A percentile compares a stretch with the other conserved stretches of the same genome.
Conservation (phyloP, 352 stramenopile species). For the Phytophthora quininea region DNA sequence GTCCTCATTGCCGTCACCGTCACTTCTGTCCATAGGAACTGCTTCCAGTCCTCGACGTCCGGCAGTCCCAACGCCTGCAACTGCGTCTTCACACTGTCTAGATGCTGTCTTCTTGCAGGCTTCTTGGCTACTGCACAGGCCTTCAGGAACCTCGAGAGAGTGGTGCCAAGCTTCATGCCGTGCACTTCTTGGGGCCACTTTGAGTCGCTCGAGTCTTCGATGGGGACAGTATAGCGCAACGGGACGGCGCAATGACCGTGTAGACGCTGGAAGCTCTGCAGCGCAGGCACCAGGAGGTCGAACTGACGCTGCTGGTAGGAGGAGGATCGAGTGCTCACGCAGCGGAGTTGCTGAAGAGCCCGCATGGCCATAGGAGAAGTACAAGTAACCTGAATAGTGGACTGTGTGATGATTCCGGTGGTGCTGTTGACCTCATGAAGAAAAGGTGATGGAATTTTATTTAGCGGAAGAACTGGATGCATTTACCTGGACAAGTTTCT, state of each 20-base stretch:
- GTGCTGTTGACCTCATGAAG: neutral
- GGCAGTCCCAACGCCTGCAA: slow-evolving; percentile 29
- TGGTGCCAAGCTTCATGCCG: slow-evolving; percentile 48
- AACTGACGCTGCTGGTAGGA: slow-evolving; percentile 33
- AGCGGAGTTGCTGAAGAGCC: slow-evolving; percentile 8
- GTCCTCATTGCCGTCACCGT: slow-evolving; percentile 33
- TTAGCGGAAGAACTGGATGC: neutral
- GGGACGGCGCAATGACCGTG: slow-evolving; percentile 41
- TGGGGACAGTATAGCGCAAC: slow-evolving; percentile 41
- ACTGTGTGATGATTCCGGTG: neutral
- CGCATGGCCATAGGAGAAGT: neutral
- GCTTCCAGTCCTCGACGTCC: slow-evolving; percentile 39
- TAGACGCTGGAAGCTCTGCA: slow-evolving; percentile 32
- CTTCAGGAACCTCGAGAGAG: slow-evolving; percentile 48
- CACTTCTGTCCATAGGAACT: slow-evolving; percentile 41
- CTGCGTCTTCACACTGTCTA: slow-evolving; percentile 23
- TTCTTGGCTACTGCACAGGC: slow-evolving; percentile 31
- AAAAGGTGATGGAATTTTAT: neutral
- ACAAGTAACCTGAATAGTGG: neutral
- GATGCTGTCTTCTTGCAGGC: slow-evolving; percentile 11
- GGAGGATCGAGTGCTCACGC: slow-evolving; percentile 10
- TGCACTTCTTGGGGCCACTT: slow-evolving; percentile 35
- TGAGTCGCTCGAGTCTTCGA: neutral
- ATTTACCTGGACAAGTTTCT: slow-evolving; percentile 33
- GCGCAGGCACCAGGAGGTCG: slow-evolving; percentile 27